phyloP scores from a whole-genome alignment of 2,329 filamentous ascomycete genomes.

The Scolecobasidium constrictum region DNA sequence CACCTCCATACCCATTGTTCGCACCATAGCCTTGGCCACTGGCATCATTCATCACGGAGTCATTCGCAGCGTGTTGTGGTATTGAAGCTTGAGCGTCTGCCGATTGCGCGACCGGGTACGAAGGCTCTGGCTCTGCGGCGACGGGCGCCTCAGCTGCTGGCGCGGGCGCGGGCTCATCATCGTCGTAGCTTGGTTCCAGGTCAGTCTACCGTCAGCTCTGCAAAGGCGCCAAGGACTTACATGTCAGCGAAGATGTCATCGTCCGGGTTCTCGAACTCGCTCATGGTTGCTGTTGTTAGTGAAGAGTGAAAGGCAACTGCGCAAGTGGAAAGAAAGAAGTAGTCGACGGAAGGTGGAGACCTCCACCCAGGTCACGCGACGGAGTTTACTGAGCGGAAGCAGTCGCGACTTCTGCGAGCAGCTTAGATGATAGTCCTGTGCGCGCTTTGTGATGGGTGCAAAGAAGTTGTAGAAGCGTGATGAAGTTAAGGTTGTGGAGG shows the following conservation, averaged over 20 bases:
- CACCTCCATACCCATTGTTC: constrained; percentile 21
- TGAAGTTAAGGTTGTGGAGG: no score
- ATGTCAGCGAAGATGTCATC: constrained; percentile 94
- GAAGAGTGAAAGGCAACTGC: no score
- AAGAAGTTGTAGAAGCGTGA: no score
- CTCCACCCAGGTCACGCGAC: no score
- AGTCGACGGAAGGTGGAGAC: no score
- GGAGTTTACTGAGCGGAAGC: no score
- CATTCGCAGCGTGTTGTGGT: constrained; percentile 5
- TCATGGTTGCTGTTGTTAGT: constrained; percentile 51
- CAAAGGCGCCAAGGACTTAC: constrained; percentile 54
- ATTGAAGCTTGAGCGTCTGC: not conserved
- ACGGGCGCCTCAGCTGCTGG: constrained; percentile 14
- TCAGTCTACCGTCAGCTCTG: no score
- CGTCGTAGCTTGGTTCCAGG: constrained; percentile 26
- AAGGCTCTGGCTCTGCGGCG: constrained; percentile 1
- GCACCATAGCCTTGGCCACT: constrained; percentile 11
- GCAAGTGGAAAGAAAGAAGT: no score
- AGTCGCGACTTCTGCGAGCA: no score
- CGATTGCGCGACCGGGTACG: not conserved
- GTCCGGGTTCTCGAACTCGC: constrained; percentile 71
- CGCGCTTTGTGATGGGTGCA: no score
- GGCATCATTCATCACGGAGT: not conserved
- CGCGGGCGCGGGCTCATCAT: constrained; percentile 19
- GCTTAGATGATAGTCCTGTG: no score